These are phyloP conservation scores for Pythium monospermum DNA, from an alignment of 352 stramenopile genomes.

Conservation along the genomic window DNA sequence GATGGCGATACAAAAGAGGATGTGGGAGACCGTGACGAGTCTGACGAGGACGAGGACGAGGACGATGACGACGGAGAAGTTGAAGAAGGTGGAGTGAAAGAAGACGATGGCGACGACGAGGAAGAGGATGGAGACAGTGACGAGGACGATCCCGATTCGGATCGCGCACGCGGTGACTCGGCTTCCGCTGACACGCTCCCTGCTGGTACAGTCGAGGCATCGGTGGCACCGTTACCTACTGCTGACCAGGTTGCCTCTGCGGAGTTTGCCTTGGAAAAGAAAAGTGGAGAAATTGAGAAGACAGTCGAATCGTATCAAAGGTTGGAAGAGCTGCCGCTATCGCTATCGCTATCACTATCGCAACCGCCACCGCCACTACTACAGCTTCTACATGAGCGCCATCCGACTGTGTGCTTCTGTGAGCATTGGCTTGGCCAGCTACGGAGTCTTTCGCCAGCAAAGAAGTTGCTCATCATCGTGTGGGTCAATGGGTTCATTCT, in stretches of 20 bases:
- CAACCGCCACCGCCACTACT: not conserved
- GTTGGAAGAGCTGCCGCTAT: not conserved
- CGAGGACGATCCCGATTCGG: slow-evolving; percentile 22
- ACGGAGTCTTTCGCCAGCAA: not conserved
- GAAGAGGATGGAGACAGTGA: slow-evolving; percentile 36
- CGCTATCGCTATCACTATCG: not conserved
- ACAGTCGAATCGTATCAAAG: too few relatives aligned
- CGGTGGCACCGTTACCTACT: too few relatives aligned
- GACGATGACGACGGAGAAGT: slow-evolving; percentile 4
- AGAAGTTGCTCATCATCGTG: slow-evolving; percentile 3
- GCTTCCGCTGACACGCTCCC: too few relatives aligned
- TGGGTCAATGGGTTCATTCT: slow-evolving; percentile 13
- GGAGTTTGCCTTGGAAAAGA: too few relatives aligned
- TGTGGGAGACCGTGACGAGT: not conserved
- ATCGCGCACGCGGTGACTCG: too few relatives aligned
- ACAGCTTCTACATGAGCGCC: not conserved
- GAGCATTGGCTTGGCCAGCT: slow-evolving; percentile 11
- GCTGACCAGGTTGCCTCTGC: too few relatives aligned
- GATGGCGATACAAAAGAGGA: not conserved
- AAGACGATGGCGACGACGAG: slow-evolving; percentile 21
- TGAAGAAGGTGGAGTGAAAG: slow-evolving; percentile 8
- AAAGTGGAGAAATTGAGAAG: too few relatives aligned
- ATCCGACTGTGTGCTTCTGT: not conserved
- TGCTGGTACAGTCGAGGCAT: too few relatives aligned
- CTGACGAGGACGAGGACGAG: slow-evolving; percentile 1